Evolutionary conservation across 2,329 filamentous ascomycete species (phyloP), one percentile per base, ranked within the genome.

Genomic region (Penicillium aurantiogriseum): DNA sequence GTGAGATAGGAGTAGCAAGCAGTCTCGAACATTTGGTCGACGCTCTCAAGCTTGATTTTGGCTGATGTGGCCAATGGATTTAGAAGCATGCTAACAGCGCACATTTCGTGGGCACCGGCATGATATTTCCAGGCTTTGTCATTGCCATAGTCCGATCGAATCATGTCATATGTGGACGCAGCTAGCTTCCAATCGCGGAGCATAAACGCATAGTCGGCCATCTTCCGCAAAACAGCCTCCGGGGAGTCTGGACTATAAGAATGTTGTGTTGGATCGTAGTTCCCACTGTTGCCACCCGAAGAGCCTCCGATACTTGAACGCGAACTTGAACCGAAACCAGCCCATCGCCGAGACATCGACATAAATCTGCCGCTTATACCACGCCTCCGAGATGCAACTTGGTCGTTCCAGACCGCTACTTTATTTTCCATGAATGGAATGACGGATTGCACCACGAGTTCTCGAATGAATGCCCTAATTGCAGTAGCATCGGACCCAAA

Each of bases 81-180:
- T 59, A 99, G 82, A 35, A 99, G 83, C 40, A 91, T 85, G 67
- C 90, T 91, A 13, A 97, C 78, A 5, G 91, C 92, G 31, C 90
- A 88, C 93, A 99, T 97, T 78, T 99, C 94, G 72, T 96, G 93
- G 1, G 90, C 89, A 4, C 90, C 93, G 0, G 94, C 94, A 71
- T 97, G 91, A 69, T 97, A 90, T 67, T 86, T 91, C 94, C 94
- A 99, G 1, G 94, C 95, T 74, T 97, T 97, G 72, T 97, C 92
- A 71, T 94, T 94, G 69, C 86, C 88, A 73, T 93, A 99, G 72
- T 99, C 95, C 8, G 88, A 85, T 52, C 91, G 86, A 9, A 99
- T 78, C 5, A 99, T 83, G 56, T 99, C 93, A 71, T 97, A 99
- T 0, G 91, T 96, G 13, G 89, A 92, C 66, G 94, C 85, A 10